Percentiles rank a stretch among this genome's conserved stretches.
phyloP scores from a whole-genome alignment of 306 rosid genomes.

The Fragaria ananassa region DNA sequence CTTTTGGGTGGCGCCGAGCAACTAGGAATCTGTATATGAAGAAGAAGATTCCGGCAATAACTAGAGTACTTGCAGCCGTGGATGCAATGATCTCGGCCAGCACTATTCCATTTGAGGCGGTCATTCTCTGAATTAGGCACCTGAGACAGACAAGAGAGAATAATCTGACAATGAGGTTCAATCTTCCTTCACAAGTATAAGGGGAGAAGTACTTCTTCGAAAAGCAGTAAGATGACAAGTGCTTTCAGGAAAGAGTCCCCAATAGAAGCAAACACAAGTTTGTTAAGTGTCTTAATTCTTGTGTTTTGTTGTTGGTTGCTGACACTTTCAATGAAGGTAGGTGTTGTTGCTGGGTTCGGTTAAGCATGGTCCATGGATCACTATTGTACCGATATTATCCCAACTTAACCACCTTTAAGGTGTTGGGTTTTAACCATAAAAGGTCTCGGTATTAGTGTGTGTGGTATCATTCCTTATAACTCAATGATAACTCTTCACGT shows the following conservation, averaged over 20 bases:
- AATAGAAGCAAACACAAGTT: background rate
- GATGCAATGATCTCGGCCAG: slow-evolving; percentile 47
- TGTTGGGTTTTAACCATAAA: too few relatives aligned
- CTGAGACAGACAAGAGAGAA: background rate
- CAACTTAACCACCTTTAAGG: too few relatives aligned
- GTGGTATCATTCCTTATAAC: too few relatives aligned
- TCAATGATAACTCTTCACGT: too few relatives aligned
- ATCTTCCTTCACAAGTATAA: background rate
- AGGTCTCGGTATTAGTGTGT: too few relatives aligned
- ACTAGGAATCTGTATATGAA: slow-evolving; percentile 30
- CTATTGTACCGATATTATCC: too few relatives aligned
- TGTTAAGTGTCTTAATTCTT: background rate
- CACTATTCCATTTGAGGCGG: slow-evolving; percentile 18
- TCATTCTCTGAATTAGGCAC: slow-evolving; percentile 34
- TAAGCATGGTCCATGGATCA: too few relatives aligned
- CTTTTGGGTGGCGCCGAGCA: slow-evolving; percentile 29
- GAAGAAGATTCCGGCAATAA: slow-evolving; percentile 34
- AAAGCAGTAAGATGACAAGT: slow-evolving; percentile 1
- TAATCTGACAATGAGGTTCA: background rate
- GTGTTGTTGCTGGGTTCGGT: slow-evolving; percentile 29
- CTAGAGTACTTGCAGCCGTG: slow-evolving; percentile 46
- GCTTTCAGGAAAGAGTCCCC: background rate
- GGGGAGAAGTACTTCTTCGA: background rate
- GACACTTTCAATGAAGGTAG: slow-evolving; percentile 55
- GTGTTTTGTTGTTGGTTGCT: slow-evolving; percentile 21